phyloP scores from a whole-genome alignment of 164 flowering plant genomes.

The Tinospora cordifolia region DNA sequence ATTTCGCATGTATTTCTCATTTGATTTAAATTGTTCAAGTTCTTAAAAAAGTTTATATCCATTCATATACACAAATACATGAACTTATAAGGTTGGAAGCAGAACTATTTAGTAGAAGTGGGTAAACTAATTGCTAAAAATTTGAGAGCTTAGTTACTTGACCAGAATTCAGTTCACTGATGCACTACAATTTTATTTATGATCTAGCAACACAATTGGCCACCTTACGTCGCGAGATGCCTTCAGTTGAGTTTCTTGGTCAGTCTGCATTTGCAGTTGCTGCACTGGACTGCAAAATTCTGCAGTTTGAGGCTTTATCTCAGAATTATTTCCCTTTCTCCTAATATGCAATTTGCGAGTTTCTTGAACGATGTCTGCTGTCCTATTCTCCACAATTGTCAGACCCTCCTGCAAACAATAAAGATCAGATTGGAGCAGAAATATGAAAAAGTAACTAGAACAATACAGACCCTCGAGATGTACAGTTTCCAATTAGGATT shows the following conservation, averaged over 20 bases:
- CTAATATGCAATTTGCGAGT: constrained; percentile 70
- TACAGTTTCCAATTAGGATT: neutral
- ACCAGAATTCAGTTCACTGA: constrained; percentile 2
- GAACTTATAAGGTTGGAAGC: neutral
- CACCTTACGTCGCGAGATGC: constrained; percentile 99
- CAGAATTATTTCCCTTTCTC: constrained; percentile 42
- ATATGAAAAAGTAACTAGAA: neutral
- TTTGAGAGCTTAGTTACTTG: neutral
- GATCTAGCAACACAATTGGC: constrained; percentile 47
- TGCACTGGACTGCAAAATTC: constrained; percentile 25
- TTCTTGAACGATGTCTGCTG: constrained; percentile 79
- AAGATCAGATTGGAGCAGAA: constrained; percentile 1
- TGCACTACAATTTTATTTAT: constrained; percentile 11
- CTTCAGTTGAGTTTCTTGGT: constrained; percentile 83
- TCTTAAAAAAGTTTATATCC: too few species aligned
- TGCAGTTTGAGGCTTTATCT: constrained; percentile 26
- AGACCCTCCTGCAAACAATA: constrained; percentile 60
- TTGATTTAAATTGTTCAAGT: neutral
- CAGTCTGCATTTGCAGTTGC: constrained; percentile 35
- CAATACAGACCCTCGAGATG: neutral
- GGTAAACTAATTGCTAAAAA: neutral
- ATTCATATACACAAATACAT: neutral
- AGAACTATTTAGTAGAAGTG: neutral
- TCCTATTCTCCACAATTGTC: constrained; percentile 63
- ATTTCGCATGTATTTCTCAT: neutral